These are phyloP conservation scores for Grosmannia serpens DNA, from an alignment of 2,329 filamentous ascomycete species.

Conservation along the genomic window DNA sequence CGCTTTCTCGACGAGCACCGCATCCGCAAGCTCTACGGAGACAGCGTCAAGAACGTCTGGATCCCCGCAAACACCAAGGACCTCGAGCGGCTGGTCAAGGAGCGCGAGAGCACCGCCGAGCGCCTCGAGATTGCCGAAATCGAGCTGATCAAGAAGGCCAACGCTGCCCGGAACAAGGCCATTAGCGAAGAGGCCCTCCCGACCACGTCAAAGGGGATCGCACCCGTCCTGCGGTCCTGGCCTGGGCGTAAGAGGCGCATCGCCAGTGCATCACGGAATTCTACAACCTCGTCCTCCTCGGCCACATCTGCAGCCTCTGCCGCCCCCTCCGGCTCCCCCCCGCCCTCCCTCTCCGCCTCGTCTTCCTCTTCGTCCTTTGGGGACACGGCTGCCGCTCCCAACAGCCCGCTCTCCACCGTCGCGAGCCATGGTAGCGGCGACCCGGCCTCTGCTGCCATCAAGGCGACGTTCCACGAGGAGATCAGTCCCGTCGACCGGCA, in stretches of 20 bases:
- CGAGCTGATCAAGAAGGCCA: constrained; percentile 64
- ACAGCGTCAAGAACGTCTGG: constrained; percentile 75
- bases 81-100: constrained; percentile 65
- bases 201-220: neutral
- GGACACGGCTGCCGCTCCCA: neutral
- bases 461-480: neutral
- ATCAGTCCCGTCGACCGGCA: neutral
- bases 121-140: constrained; percentile 78
- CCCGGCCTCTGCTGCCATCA: neutral
- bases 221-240: neutral
- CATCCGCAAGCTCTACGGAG: constrained; percentile 65
- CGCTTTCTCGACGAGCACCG: constrained; percentile 64
- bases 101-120: constrained; percentile 63
- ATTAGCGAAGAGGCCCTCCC: constrained; percentile 10
- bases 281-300: neutral
- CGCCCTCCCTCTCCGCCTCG: neutral
- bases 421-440: neutral
- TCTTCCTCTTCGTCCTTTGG: neutral
- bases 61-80: constrained; percentile 61
- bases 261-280: neutral
- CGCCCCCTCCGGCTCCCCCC: neutral
- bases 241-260: neutral
- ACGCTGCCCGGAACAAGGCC: constrained; percentile 46
- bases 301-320: neutral
- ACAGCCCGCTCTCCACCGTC: neutral